phyloP scores from a whole-genome alignment of 306 rosid species.

The Boehmeria nivea region DNA sequence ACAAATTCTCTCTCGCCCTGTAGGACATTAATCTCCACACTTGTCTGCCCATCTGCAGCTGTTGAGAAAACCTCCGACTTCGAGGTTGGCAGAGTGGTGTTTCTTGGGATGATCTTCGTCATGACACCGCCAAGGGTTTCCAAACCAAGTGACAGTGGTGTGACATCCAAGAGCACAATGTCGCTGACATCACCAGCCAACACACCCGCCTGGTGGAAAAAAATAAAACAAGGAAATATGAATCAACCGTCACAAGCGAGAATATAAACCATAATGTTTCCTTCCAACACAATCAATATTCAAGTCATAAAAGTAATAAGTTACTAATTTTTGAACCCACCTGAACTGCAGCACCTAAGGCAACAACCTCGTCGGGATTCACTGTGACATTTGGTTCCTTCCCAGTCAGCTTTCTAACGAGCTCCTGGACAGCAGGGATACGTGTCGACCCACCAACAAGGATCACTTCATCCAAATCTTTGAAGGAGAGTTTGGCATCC shows the following conservation, averaged over 20 bases:
- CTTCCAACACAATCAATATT: too few species aligned
- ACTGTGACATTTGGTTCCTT: slow-evolving; percentile 91
- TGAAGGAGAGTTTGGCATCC: slow-evolving; percentile 86
- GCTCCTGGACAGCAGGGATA: slow-evolving; percentile 88
- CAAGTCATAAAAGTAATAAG: neutral
- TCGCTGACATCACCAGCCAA: slow-evolving; percentile 89
- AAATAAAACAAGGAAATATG: neutral
- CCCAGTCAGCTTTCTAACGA: slow-evolving; percentile 78
- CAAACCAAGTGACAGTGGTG: slow-evolving; percentile 74
- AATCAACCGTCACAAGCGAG: too few species aligned
- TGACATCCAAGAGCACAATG: slow-evolving; percentile 83
- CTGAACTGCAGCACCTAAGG: slow-evolving; percentile 96
- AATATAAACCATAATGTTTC: too few species aligned
- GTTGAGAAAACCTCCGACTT: slow-evolving; percentile 96
- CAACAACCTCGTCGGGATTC: slow-evolving; percentile 96
- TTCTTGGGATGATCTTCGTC: slow-evolving; percentile 94
- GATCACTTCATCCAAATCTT: slow-evolving; percentile 83
- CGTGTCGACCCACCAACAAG: slow-evolving; percentile 97
- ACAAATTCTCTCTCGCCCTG: slow-evolving; percentile 96
- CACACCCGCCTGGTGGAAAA: slow-evolving; percentile 62
- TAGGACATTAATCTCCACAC: slow-evolving; percentile 89
- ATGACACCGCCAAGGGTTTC: slow-evolving; percentile 94
- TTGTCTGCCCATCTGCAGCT: slow-evolving; percentile 93
- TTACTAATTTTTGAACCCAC: slow-evolving; percentile 21
- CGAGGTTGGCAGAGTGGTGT: slow-evolving; percentile 94